phyloP scores from a whole-genome alignment of 805 yeast genomes.

The Kuraishia hungarica region DNA sequence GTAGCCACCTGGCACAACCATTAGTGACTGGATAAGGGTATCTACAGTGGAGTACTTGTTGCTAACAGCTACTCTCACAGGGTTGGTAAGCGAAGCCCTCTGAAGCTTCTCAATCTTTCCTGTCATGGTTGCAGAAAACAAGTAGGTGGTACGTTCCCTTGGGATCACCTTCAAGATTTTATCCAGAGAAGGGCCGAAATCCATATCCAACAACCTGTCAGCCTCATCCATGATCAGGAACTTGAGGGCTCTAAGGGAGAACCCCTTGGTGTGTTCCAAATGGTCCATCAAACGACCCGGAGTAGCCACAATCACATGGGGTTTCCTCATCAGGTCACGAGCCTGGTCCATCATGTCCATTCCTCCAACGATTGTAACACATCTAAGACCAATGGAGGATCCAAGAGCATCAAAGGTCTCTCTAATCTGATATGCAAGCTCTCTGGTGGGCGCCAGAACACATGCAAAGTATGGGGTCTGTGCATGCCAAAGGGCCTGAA shows the following conservation, averaged over 20 bases:
- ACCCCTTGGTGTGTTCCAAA: slow-evolving; percentile 86
- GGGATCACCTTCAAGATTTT: slow-evolving; percentile 82
- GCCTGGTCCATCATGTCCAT: slow-evolving; percentile 99
- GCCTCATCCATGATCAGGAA: slow-evolving; percentile 96
- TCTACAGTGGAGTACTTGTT: slow-evolving; percentile 89
- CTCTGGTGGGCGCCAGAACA: slow-evolving; percentile 82
- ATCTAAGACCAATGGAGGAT: slow-evolving; percentile 81
- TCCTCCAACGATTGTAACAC: slow-evolving; percentile 91
- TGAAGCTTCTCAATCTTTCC: slow-evolving; percentile 91
- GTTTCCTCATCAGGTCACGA: slow-evolving; percentile 84
- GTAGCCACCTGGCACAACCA: slow-evolving; percentile 87
- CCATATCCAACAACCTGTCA: slow-evolving; percentile 90
- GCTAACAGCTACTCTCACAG: slow-evolving; percentile 87
- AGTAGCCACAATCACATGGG: slow-evolving; percentile 92
- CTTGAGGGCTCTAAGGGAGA: slow-evolving; percentile 67
- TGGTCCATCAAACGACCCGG: slow-evolving; percentile 90
- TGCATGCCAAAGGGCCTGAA: slow-evolving; percentile 84
- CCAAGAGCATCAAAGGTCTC: slow-evolving; percentile 96
- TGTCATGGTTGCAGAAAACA: slow-evolving; percentile 97
- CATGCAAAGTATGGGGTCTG: slow-evolving; percentile 86
- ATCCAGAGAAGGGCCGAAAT: slow-evolving; percentile 91
- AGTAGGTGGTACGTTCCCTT: slow-evolving; percentile 68
- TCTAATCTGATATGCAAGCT: slow-evolving; percentile 79
- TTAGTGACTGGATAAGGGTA: slow-evolving; percentile 79
- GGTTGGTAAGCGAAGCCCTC: slow-evolving; percentile 81